Evolutionary conservation across 73 alveolate genomes (phyloP).

Genomic region (Uronychia setigera): DNA sequence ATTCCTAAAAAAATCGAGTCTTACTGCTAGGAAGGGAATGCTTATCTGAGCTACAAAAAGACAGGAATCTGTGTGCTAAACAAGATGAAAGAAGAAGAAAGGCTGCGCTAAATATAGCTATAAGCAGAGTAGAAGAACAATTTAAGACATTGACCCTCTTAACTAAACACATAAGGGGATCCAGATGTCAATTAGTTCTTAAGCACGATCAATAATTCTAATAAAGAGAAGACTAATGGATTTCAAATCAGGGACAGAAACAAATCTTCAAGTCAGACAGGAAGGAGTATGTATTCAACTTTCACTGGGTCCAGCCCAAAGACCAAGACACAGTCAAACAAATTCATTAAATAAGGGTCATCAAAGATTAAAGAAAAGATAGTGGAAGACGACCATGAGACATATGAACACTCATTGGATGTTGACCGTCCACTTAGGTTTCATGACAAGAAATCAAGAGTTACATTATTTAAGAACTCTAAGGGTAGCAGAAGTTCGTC

Average conservation of each 20-base stretch:
- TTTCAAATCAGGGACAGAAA: background rate
- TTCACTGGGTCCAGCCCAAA: slow-evolving; percentile 1
- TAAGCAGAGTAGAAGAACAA: background rate
- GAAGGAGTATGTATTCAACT: background rate
- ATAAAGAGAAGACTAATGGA: too few species aligned
- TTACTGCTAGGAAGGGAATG: background rate
- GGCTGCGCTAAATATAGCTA: background rate
- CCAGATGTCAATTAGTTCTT: too few species aligned
- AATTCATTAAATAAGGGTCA: too few species aligned
- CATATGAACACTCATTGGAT: background rate
- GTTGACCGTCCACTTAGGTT: background rate
- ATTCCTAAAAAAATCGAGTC: background rate
- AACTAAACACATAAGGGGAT: too few species aligned
- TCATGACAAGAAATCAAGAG: background rate
- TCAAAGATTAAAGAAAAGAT: too few species aligned
- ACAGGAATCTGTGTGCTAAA: background rate
- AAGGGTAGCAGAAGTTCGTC: background rate
- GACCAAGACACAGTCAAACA: background rate
- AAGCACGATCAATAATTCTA: too few species aligned
- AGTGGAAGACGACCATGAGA: background rate
- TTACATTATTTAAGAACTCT: background rate
- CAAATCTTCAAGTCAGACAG: background rate
- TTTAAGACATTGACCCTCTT: too few species aligned
- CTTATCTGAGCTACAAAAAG: background rate
- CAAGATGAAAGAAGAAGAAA: background rate